Conservation (phyloP, 768 basidiomycete genomes). For the Phylloporus rhodoxanthus region DNA sequence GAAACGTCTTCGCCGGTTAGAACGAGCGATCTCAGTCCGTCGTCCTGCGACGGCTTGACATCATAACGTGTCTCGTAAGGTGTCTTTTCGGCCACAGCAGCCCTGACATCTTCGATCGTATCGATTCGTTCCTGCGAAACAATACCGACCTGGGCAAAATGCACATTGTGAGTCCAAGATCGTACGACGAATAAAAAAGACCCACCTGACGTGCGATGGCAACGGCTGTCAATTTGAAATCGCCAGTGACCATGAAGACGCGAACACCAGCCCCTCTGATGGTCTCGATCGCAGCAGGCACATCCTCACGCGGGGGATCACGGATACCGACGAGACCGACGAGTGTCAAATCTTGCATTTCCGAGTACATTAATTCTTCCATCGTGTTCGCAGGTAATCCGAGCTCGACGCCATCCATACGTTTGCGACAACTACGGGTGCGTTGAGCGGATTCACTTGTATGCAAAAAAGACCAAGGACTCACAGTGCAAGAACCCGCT, state of each 20-base stretch:
- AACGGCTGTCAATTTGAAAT: conserved; percentile 48
- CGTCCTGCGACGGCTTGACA: conserved; percentile 35
- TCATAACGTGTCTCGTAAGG: conserved; percentile 13
- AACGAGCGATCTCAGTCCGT: conserved; percentile 35
- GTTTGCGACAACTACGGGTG: conserved; percentile 26
- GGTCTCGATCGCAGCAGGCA: conserved; percentile 39
- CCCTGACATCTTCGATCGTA: conserved; percentile 23
- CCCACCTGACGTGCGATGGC: conserved; percentile 45
- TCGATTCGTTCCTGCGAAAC: conserved; percentile 38
- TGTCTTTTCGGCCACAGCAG: conserved; percentile 10
- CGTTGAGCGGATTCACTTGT: not conserved
- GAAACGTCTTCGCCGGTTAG: conserved; percentile 43
- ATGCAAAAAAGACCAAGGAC: not conserved
- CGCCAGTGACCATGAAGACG: conserved; percentile 55
- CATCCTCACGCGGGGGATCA: conserved; percentile 54
- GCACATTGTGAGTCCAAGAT: not conserved
- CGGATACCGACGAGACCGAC: conserved; percentile 50
- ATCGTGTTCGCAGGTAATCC: conserved; percentile 21
- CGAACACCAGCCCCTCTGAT: conserved; percentile 48
- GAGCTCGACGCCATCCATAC: conserved; percentile 16
- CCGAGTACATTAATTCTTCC: conserved; percentile 37
- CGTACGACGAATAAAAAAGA: not conserved
- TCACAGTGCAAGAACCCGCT: conserved; percentile 47
- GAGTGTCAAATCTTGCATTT: conserved; percentile 37
- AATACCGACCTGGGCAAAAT: conserved; percentile 35